Percentiles rank a stretch among this genome's conserved stretches.
Evolutionary conservation across 2,329 filamentous ascomycete species (phyloP).

Genomic region (Dactylellina parvicollis): DNA sequence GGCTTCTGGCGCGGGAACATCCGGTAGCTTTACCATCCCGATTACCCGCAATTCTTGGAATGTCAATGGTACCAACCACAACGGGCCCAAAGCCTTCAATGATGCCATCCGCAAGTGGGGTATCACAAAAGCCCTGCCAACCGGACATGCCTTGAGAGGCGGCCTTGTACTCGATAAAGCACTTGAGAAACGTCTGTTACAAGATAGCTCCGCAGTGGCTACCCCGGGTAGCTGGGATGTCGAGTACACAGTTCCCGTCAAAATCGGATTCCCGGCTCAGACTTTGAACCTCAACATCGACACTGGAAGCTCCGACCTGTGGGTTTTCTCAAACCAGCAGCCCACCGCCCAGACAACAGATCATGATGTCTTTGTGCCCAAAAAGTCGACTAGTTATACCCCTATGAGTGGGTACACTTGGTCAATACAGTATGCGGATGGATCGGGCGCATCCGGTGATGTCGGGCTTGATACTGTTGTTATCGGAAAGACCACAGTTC

Average conservation of each 20-base stretch:
- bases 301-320: slow-evolving; percentile 53
- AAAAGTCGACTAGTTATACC: slow-evolving; percentile 60
- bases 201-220: slow-evolving; percentile 13
- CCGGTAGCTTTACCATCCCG: slow-evolving; percentile 16
- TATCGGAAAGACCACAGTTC: slow-evolving; percentile 60
- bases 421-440: slow-evolving; percentile 62
- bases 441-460: slow-evolving; percentile 60
- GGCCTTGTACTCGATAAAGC: slow-evolving; percentile 22
- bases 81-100: slow-evolving; percentile 23
- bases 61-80: slow-evolving; percentile 22
- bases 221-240: slow-evolving; percentile 8
- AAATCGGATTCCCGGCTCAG: slow-evolving; percentile 73
- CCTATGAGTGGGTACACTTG: slow-evolving; percentile 59
- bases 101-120: slow-evolving; percentile 32
- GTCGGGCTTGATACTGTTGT: slow-evolving; percentile 61
- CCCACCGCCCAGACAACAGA: slow-evolving; percentile 57
- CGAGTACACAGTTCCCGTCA: slow-evolving; percentile 63
- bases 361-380: slow-evolving; percentile 61
- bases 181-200: slow-evolving; percentile 3
- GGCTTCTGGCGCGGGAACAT: not conserved
- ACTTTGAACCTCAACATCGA: slow-evolving; percentile 64
- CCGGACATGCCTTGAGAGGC: not conserved
- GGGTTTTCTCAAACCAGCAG: slow-evolving; percentile 60
- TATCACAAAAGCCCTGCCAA: slow-evolving; percentile 29
- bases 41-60: slow-evolving; percentile 6